These are phyloP conservation scores for Penicillium desertorum DNA, from an alignment of 495 filamentous ascomycete species.

Conservation along the genomic window DNA sequence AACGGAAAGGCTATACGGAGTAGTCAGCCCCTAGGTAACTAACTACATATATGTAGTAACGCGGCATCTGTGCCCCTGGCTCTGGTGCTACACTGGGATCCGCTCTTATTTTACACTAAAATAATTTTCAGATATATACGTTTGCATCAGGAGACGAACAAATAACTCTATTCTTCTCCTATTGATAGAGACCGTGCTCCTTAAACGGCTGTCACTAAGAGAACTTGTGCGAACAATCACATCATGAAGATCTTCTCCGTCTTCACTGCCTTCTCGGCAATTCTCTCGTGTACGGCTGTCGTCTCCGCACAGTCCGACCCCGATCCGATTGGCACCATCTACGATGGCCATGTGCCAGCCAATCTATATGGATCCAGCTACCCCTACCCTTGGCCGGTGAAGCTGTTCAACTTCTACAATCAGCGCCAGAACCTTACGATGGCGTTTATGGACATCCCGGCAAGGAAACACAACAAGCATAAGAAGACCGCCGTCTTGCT, in stretches of 20 bases:
- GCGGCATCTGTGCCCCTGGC: neutral
- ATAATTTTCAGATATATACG: neutral
- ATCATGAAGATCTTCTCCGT: slow-evolving; percentile 11
- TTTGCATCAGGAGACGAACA: neutral
- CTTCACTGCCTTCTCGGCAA: slow-evolving; percentile 1
- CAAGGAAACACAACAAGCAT: neutral
- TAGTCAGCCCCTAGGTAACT: neutral
- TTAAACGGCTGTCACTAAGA: neutral
- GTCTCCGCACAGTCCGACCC: slow-evolving; percentile 12
- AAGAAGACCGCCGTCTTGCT: slow-evolving; percentile 12
- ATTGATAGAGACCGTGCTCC: neutral
- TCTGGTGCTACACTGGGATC: neutral
- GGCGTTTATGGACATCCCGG: slow-evolving; percentile 19
- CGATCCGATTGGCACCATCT: slow-evolving; percentile 19
- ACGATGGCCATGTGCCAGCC: slow-evolving; percentile 13
- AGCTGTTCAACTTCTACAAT: slow-evolving; percentile 20
- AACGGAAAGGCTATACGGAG: neutral
- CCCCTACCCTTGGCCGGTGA: slow-evolving; percentile 20
- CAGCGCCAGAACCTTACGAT: slow-evolving; percentile 18
- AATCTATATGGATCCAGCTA: slow-evolving; percentile 17
- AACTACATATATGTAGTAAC: neutral
- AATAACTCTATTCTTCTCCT: too few species aligned
- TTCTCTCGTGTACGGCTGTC: slow-evolving; percentile 8
- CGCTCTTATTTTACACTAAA: neutral
- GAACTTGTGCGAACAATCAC: neutral